Evolutionary conservation across 768 basidiomycete species (phyloP), one percentile per base, ranked within the genome.

Genomic region (Inosperma sp.): DNA sequence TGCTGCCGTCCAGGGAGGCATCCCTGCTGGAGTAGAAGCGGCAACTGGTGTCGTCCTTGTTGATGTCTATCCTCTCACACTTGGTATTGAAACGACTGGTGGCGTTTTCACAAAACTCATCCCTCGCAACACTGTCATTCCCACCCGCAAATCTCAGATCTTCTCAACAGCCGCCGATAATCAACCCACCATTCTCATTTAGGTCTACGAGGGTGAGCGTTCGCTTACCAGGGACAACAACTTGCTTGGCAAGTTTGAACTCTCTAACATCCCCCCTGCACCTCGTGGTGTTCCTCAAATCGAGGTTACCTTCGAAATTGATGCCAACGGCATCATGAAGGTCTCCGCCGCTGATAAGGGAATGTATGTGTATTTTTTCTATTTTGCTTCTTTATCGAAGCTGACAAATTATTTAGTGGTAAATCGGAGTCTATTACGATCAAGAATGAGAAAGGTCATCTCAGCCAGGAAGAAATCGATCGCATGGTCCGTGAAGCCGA

Each of bases 391-490:
- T 52, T 41, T 35, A 16, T 19, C 25, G 35, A 37, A n/a, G n/a
- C 41, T 59, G 5, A 49, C 16, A 39, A 26, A 21, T 16, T 42
- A 30, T 50, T n/a, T 53, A 74, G 72, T 41, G 89, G 90, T 56
- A 93, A 92, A 72, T 83, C 84, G 51, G 83, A 81, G 66, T 81
- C 80, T 36, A 84, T 88, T 58, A 84, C 66, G 49, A 55, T 16
- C 56, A 86, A 79, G 57, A 86, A 85, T 65, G 86, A 89, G 70
- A 86, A 88, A 25, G 75, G 74, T 16, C 72, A 79, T 48, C 66
- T 80, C 12, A 73, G 72, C 42, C 70, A 73, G 62, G 78, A 80
- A 43, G 76, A 82, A 51, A 79, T 83, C 43, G 76, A 78, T 39
- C 65, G 72, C 21, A 82, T 82, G 79, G 66, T 82, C 37, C 60